Percentiles rank a stretch among this genome's conserved stretches.
Conservation (phyloP, 495 filamentous ascomycete genomes). For the Aspergillus cavernicola region DNA sequence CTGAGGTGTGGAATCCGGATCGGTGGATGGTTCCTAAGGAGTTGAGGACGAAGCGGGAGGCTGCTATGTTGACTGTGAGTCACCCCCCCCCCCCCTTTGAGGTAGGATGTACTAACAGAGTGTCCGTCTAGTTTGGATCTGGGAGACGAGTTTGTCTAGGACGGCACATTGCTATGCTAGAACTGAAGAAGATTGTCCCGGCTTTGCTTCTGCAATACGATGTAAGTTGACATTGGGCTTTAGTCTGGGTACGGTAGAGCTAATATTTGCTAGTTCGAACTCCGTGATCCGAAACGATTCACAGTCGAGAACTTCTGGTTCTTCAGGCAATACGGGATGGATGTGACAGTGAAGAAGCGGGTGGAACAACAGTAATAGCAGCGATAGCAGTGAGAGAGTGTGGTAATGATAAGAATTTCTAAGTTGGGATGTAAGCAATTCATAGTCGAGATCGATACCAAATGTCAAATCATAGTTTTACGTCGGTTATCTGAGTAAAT, state of each 20-base stretch:
- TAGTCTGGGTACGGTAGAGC: too few relatives aligned
- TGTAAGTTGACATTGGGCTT: background rate
- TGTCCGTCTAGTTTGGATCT: conserved; percentile 15
- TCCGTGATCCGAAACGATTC: background rate
- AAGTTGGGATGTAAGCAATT: too few relatives aligned
- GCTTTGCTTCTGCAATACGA: background rate
- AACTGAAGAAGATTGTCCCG: conserved; percentile 1
- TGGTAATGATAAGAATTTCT: too few relatives aligned
- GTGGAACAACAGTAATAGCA: background rate
- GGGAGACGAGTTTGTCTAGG: background rate
- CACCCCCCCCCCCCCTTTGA: background rate
- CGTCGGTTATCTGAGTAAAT: too few relatives aligned
- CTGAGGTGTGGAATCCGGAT: conserved; percentile 5
- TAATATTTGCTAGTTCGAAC: background rate
- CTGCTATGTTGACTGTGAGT: conserved; percentile 1
- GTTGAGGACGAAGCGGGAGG: background rate
- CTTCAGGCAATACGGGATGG: conserved; percentile 1
- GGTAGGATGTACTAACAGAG: background rate
- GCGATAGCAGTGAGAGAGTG: too few relatives aligned
- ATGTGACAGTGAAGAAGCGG: background rate
- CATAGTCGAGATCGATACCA: too few relatives aligned
- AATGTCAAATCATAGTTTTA: too few relatives aligned
- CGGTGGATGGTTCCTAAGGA: conserved; percentile 6
- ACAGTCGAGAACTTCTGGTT: conserved; percentile 1
- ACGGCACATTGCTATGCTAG: background rate